Base-by-base conservation (phyloP, 2,329 filamentous ascomycete genomes). In the Davidsoniella neocaledoniae region DNA sequence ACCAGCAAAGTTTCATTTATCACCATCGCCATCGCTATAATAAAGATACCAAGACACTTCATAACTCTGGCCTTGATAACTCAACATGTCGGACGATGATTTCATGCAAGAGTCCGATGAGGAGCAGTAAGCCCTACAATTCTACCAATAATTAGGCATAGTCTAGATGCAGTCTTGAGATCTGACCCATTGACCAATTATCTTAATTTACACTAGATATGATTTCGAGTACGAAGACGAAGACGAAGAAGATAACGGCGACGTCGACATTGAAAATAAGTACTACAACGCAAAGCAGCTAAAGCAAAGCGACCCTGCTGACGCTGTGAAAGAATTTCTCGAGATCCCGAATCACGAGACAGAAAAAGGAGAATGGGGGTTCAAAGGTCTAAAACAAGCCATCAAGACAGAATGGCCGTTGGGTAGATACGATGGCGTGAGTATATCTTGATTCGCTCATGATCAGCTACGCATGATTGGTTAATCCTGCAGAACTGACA, bases 231-330 rank as follows among this genome's bases (percentile, higher is more conserved):
- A 95, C 66, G 90, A 95, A 63, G 91, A 81, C 53, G 86, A 87
- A 56, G 86, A 94, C 51, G 87, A 91, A 45, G 85, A 93, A 41
- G 82, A 94, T 52, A 79, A 76, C 29, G 87, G 81, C 52, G 86
- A 95, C 63, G 84, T 95, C 58, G 87, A 90, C 57, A 93, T 96
- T 63, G 91, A 98, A 64, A 98, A 98, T 71, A 95, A 94, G 68
- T 98, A 98, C 71, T 98, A 96, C 74, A 96, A 95, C 66, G 91
- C 91, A 41, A 98, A 98, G 68, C 90, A 96, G 68, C 80, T 94
- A 62, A 98, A 96, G 70, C 72, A 73, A 41, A 81, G 81, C 55
- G 86, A 88, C 52, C 87, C 90, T 0, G 78, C 91, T 59, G 86
- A 86, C 57, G 91, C 91, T 2, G 83, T 98, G 50, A 78, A 81